Conservation (phyloP, 805 yeast species). For the Wickerhamiella dianesei region DNA sequence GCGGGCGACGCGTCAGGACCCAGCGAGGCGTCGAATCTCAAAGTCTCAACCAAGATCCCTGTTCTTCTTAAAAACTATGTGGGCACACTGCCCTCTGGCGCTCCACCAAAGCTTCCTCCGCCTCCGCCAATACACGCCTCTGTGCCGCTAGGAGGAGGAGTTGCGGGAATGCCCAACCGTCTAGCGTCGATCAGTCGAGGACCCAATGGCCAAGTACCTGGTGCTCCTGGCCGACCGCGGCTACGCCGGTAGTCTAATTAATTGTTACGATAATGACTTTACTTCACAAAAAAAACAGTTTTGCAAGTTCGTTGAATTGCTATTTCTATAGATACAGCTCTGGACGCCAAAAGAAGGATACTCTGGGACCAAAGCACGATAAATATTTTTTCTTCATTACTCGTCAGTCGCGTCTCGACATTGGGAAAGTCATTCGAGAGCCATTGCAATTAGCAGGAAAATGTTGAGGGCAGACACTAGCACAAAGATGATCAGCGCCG, state of each 20-base stretch:
- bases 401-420: too few relatives aligned
- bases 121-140: background rate
- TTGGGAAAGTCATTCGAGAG: constrained; percentile 6
- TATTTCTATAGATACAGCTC: too few relatives aligned
- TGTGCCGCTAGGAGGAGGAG: background rate
- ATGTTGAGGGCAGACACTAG: constrained; percentile 58
- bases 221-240: background rate
- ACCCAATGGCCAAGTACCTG: background rate
- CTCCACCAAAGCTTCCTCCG: background rate
- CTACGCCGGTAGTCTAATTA: background rate
- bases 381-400: too few relatives aligned
- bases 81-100: constrained; percentile 53
- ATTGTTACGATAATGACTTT: background rate
- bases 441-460: constrained; percentile 38
- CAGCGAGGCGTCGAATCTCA: constrained; percentile 12
- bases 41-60: constrained; percentile 36
- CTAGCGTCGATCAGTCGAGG: background rate
- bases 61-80: constrained; percentile 57
- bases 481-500: constrained; percentile 54
- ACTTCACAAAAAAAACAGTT: background rate
- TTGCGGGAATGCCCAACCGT: background rate
- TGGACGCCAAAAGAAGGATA: too few relatives aligned
- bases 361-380: too few relatives aligned
- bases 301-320: background rate
- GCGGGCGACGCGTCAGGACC: constrained; percentile 22